Evolutionary conservation across 1,284 basidiomycete species (phyloP), one percentile per base, ranked within the genome.

Genomic region (Xanthoconium separans): DNA sequence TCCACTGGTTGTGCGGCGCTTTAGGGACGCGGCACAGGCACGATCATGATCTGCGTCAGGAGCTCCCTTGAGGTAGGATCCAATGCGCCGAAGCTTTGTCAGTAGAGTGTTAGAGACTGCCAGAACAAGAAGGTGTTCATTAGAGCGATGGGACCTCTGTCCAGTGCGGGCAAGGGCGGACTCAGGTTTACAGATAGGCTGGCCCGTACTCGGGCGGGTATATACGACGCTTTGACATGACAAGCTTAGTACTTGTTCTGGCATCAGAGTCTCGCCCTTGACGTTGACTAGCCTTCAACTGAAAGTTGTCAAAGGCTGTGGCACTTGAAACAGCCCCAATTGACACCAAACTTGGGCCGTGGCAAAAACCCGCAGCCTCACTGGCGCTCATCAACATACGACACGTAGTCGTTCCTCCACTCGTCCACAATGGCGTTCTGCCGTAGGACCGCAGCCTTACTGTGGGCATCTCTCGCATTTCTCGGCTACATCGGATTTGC

Each of bases 401-500:
- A 10, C 58, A 60, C 64, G 44, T 51, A 54, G 41, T 29, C 54
- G 7, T 36, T 40, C 16, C 40, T 48, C 29, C 46, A 36, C 55
- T 54, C 58, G 57, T 58, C 63, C 57, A 62, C 47, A 51, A 76
- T 76, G 75, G 73, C 72, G 39, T 65, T 64, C 50, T 63, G 68
- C 59, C 72, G 69, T 39, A 63, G 71, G 61, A 70, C 72, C 37
- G 61, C 68, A 29, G 57, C 70, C n/a, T 55, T 73, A 4, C 55
- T 77, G 50, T 74, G 65, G 67, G 61, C 69, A 48, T 55, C 57
- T 2, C 44, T 70, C 30, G 50, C 64, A 15, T 58, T 73, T 18
- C 50, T 74, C 10, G 51, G 62, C 53, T 60, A 59, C 34, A 51
- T 66, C 16, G 56, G 65, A 40, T 58, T 66, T 40, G 61, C 61